Conservation (phyloP, 768 basidiomycete species). For the Neoboletus subvelutipes region DNA sequence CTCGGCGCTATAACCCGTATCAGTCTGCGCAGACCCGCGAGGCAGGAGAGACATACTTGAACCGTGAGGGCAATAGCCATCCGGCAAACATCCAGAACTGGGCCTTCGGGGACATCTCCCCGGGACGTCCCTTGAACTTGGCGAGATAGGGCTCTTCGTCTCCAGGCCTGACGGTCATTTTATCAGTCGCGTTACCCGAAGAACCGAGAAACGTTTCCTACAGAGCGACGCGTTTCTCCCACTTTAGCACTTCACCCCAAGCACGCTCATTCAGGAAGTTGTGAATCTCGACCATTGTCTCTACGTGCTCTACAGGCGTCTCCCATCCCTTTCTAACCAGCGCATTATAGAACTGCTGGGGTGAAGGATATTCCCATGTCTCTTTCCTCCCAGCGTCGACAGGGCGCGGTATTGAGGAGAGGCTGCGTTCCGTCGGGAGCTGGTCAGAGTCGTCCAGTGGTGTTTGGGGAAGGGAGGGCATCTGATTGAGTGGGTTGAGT, state of each 20-base stretch:
- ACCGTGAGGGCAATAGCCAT: slow-evolving; percentile 83
- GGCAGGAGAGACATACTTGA: slow-evolving; percentile 62
- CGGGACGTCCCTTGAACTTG: slow-evolving; percentile 85
- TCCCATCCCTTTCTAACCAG: slow-evolving; percentile 96
- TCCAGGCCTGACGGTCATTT: slow-evolving; percentile 37
- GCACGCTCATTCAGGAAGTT: slow-evolving; percentile 97
- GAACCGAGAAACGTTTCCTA: slow-evolving; percentile 7
- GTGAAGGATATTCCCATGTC: slow-evolving; percentile 94
- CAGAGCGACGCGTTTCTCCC: slow-evolving; percentile 68
- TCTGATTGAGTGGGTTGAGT: slow-evolving; percentile 79
- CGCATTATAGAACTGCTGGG: slow-evolving; percentile 98
- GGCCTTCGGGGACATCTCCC: slow-evolving; percentile 94
- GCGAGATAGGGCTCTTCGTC: slow-evolving; percentile 72
- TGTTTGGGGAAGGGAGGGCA: slow-evolving; percentile 78
- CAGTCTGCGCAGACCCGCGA: background rate
- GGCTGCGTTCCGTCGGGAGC: slow-evolving; percentile 72
- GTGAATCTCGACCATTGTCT: slow-evolving; percentile 97
- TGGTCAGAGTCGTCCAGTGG: slow-evolving; percentile 52
- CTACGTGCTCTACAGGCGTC: slow-evolving; percentile 93
- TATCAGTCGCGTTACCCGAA: background rate
- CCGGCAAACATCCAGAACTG: slow-evolving; percentile 83
- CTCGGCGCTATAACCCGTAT: slow-evolving; percentile 56
- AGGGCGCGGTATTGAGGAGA: slow-evolving; percentile 85
- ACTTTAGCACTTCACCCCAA: slow-evolving; percentile 91
- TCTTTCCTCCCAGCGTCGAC: slow-evolving; percentile 19